Evolutionary conservation across 495 filamentous ascomycete species (phyloP).

Genomic region (Astrocystis sublimbata): DNA sequence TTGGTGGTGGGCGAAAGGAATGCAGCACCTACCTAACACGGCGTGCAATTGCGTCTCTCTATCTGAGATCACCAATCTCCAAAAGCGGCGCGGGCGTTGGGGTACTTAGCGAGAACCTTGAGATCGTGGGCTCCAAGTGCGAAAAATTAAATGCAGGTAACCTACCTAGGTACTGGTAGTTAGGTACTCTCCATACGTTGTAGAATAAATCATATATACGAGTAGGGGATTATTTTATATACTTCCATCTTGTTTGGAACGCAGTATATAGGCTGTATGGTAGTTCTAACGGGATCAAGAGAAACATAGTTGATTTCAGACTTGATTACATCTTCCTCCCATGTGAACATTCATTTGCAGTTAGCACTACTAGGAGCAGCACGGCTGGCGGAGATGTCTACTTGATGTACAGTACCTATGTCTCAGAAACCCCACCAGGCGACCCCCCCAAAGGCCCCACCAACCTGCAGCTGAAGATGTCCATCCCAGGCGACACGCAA

Average conservation of each 20-base stretch:
- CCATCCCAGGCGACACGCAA: neutral
- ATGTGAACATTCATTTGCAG: neutral
- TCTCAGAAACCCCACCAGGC: neutral
- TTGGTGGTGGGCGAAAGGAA: neutral
- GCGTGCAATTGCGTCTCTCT: slow-evolving; percentile 4
- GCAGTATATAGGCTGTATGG: too few species aligned
- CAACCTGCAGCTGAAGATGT: neutral
- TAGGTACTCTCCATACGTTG: too few species aligned
- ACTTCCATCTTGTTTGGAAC: too few species aligned
- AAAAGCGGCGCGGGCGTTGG: neutral
- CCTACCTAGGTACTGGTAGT: too few species aligned
- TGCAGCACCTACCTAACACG: neutral
- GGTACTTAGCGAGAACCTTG: neutral
- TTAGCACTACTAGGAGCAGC: neutral
- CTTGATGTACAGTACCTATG: too few species aligned
- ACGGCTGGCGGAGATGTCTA: neutral
- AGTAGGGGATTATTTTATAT: too few species aligned
- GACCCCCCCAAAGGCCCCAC: neutral
- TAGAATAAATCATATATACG: too few species aligned
- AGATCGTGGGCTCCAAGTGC: too few species aligned
- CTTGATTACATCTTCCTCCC: too few species aligned
- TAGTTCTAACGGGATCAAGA: too few species aligned
- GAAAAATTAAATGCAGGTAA: too few species aligned
- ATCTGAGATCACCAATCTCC: neutral
- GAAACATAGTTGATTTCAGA: too few species aligned